Conservation (phyloP, 257 asterid species). For the Lantana camara region DNA sequence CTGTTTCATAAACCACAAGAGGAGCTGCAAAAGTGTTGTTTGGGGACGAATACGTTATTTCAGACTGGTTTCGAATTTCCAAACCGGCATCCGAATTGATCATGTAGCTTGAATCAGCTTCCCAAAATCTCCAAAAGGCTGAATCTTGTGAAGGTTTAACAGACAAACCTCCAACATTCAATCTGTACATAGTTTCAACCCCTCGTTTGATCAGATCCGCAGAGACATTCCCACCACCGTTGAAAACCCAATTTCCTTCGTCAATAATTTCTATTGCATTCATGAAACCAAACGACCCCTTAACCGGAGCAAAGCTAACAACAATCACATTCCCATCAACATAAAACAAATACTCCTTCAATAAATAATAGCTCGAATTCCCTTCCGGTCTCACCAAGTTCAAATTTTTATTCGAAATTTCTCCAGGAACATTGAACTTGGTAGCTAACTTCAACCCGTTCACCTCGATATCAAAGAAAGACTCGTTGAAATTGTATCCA, state of each 20-base stretch:
- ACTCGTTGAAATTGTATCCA: constrained; percentile 54
- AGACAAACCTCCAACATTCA: constrained; percentile 75
- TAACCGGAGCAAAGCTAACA: constrained; percentile 53
- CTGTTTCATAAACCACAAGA: constrained; percentile 73
- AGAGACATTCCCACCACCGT: constrained; percentile 49
- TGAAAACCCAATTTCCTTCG: constrained; percentile 49
- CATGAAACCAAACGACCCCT: constrained; percentile 81
- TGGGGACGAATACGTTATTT: constrained; percentile 65
- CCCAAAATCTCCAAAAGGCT: constrained; percentile 71
- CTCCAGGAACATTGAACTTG: constrained; percentile 69
- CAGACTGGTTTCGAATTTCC: constrained; percentile 49
- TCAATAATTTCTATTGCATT: constrained; percentile 76
- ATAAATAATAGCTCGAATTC: constrained; percentile 48
- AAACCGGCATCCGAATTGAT: constrained; percentile 73
- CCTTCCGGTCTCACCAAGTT: constrained; percentile 40
- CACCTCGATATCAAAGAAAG: constrained; percentile 60
- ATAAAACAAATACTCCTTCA: constrained; percentile 73
- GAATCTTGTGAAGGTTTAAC: constrained; percentile 59
- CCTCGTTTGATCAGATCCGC: constrained; percentile 59
- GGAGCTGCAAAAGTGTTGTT: constrained; percentile 72
- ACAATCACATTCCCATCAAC: constrained; percentile 44
- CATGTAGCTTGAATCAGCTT: constrained; percentile 73
- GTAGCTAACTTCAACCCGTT: constrained; percentile 70
- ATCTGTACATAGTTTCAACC: constrained; percentile 76
- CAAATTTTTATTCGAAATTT: constrained; percentile 55